phyloP scores from a whole-genome alignment of 495 filamentous ascomycete species.

The Evansstolkia leycettana region DNA sequence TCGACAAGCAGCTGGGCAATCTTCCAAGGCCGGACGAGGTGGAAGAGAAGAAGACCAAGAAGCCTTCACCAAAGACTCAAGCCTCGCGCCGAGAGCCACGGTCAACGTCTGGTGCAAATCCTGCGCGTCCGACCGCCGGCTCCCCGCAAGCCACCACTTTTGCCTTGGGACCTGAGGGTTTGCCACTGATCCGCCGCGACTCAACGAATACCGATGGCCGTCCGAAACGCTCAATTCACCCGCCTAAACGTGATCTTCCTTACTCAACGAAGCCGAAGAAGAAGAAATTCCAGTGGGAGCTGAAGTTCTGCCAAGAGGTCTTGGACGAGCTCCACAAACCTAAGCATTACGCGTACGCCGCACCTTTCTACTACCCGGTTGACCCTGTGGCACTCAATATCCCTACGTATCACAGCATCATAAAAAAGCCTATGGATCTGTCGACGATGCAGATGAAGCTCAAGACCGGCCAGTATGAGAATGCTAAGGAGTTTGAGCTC shows the following conservation, averaged over 20 bases:
- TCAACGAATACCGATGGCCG: conserved; percentile 64
- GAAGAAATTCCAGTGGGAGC: conserved; percentile 82
- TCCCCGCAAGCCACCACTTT: conserved; percentile 53
- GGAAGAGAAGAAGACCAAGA: conserved; percentile 51
- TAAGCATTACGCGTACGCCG: conserved; percentile 51
- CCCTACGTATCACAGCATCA: conserved; percentile 79
- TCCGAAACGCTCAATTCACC: conserved; percentile 89
- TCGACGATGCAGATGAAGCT: conserved; percentile 65
- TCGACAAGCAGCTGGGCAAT: conserved; percentile 43
- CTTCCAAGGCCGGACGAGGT: conserved; percentile 38
- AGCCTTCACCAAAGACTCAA: conserved; percentile 35
- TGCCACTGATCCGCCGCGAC: conserved; percentile 88
- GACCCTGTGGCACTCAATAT: conserved; percentile 93
- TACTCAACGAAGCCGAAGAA: conserved; percentile 78
- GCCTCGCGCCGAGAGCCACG: conserved; percentile 42
- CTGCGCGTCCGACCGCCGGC: conserved; percentile 21
- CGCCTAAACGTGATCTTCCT: conserved; percentile 76
- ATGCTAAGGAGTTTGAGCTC: conserved; percentile 68
- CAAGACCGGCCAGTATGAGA: conserved; percentile 68
- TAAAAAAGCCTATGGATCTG: conserved; percentile 96
- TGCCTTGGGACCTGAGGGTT: conserved; percentile 68
- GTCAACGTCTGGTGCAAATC: conserved; percentile 18
- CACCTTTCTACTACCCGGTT: conserved; percentile 68
- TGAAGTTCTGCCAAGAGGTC: conserved; percentile 80
- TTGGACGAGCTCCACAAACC: conserved; percentile 65